Evolutionary conservation across 352 stramenopile genomes (phyloP).

Genomic region (Globisporangium cederbergense): DNA sequence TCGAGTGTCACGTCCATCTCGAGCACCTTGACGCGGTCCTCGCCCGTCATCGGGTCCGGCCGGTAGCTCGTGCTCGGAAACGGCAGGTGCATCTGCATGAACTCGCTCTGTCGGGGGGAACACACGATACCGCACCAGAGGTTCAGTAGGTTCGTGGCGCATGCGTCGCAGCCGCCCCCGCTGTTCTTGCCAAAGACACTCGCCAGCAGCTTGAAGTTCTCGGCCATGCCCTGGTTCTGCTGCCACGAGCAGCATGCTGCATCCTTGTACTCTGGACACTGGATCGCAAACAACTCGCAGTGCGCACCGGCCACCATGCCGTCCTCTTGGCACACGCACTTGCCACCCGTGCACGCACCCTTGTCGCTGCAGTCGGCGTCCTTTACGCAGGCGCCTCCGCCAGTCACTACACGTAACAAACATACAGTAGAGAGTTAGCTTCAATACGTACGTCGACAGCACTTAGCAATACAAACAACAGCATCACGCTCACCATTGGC

Average conservation of each 20-base stretch:
- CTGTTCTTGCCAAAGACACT: conserved; percentile 66
- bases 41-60: conserved; percentile 68
- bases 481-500: conserved; percentile 30
- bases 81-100: conserved; percentile 63
- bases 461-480: not conserved
- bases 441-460: not conserved
- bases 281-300: conserved; percentile 68
- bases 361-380: conserved; percentile 59
- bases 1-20: conserved; percentile 74
- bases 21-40: conserved; percentile 74
- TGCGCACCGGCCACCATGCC: conserved; percentile 70
- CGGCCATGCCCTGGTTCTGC: conserved; percentile 84
- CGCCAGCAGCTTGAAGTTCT: conserved; percentile 82
- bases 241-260: conserved; percentile 87
- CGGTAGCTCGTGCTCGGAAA: conserved; percentile 73
- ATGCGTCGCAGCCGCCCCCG: conserved; percentile 75
- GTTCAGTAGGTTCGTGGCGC: conserved; percentile 80
- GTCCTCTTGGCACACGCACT: conserved; percentile 56
- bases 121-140: conserved; percentile 87
- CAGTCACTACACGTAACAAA: conserved; percentile 35
- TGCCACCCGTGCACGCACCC: conserved; percentile 37
- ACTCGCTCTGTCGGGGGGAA: conserved; percentile 66
- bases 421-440: not conserved
- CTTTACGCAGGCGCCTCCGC: conserved; percentile 49
- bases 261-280: conserved; percentile 83